These are phyloP conservation scores for Sindora glabra DNA, from an alignment of 306 rosid species.

Conservation along the genomic window DNA sequence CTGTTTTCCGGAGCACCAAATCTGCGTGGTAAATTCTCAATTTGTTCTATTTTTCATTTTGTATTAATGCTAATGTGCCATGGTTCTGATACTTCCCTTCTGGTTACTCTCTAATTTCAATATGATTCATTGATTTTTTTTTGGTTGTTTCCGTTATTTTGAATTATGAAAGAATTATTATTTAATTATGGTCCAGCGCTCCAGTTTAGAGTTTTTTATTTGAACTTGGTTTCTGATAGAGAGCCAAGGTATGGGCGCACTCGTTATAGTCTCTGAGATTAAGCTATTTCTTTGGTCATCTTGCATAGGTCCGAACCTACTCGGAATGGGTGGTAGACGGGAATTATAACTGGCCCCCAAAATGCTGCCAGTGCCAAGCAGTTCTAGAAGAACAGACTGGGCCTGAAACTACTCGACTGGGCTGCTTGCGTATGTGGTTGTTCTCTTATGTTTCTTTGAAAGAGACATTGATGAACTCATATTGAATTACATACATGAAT, in stretches of 20 bases:
- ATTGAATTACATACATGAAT: conserved; percentile 12
- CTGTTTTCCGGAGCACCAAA: conserved; percentile 94
- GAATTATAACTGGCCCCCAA: conserved; percentile 95
- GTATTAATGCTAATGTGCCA: not conserved
- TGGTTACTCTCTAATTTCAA: not conserved
- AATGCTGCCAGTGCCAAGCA: conserved; percentile 77
- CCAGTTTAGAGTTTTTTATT: not conserved
- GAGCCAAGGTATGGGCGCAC: not conserved
- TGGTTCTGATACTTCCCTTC: not conserved
- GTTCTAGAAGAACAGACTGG: conserved; percentile 59
- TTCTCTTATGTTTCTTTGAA: conserved; percentile 13
- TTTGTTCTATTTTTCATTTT: not conserved
- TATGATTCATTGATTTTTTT: not conserved
- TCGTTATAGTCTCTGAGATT: no score
- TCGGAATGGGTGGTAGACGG: conserved; percentile 99
- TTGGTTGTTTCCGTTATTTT: no score
- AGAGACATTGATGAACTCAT: conserved; percentile 6
- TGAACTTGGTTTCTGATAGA: not conserved
- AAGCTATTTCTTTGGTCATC: no score
- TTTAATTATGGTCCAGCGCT: no score
- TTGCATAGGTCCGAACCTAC: conserved; percentile 71
- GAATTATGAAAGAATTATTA: no score
- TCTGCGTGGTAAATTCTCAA: conserved; percentile 61
- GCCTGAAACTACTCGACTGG: conserved; percentile 77
- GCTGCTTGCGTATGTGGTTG: conserved; percentile 91